Percentiles rank a stretch among this genome's conserved stretches.
Evolutionary conservation across 805 yeast genomes (phyloP).

Genomic region (Candida patagonica): DNA sequence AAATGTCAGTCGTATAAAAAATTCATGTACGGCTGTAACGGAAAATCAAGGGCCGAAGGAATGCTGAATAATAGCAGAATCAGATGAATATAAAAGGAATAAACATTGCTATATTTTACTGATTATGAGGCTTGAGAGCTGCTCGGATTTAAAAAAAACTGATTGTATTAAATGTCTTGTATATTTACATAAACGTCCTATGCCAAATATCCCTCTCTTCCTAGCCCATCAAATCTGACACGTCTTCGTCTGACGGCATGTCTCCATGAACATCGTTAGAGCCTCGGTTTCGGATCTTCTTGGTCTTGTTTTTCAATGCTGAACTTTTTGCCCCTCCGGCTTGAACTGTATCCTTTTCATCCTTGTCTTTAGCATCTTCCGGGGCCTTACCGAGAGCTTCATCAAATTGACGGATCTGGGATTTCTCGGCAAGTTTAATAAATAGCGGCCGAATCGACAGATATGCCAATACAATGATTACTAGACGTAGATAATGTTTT

Average conservation of each 20-base stretch:
- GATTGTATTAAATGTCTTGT: too few relatives aligned
- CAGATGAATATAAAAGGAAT: too few relatives aligned
- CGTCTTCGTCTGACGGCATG: constrained; percentile 28
- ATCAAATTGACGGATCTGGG: constrained; percentile 20
- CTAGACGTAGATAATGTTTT: constrained; percentile 25
- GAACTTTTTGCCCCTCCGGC: constrained; percentile 7
- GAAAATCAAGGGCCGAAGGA: too few relatives aligned
- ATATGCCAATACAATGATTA: constrained; percentile 23
- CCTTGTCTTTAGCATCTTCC: not conserved
- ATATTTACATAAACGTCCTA: too few relatives aligned
- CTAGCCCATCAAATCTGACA: constrained; percentile 21
- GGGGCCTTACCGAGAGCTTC: not conserved
- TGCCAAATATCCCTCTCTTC: too few relatives aligned
- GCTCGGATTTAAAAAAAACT: too few relatives aligned
- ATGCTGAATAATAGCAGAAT: too few relatives aligned
- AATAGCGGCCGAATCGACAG: constrained; percentile 24
- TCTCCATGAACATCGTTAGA: constrained; percentile 16
- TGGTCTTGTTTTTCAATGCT: not conserved
- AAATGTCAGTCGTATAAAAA: too few relatives aligned
- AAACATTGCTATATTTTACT: too few relatives aligned
- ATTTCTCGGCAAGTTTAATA: constrained; percentile 21
- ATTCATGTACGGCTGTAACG: too few relatives aligned
- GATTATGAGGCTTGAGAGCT: too few relatives aligned
- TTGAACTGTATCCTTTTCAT: constrained; percentile 14
- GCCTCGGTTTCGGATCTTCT: constrained; percentile 6